Percentiles rank a stretch among this genome's conserved stretches.
Conservation (phyloP, 139 green algal genomes). For the Chlorella vulgaris region DNA sequence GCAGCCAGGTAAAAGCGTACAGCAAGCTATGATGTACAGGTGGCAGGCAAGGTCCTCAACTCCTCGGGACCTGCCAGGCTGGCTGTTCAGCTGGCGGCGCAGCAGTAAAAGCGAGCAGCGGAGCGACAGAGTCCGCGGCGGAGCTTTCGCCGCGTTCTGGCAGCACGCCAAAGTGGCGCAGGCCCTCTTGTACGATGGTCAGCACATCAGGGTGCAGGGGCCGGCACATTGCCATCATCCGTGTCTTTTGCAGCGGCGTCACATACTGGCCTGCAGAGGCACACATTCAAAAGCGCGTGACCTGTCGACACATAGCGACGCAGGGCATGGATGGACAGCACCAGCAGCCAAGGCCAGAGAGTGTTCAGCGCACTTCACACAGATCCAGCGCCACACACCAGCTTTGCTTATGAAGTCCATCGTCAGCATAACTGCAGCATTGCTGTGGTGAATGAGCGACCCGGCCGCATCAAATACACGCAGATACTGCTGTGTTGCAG, state of each 20-base stretch:
- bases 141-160: too few species aligned
- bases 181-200: not conserved
- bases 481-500: slow-evolving; percentile 7
- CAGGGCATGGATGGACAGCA: not conserved
- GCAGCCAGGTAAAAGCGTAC: too few species aligned
- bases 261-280: not conserved
- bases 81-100: not conserved
- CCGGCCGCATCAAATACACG: not conserved
- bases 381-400: not conserved
- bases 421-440: not conserved
- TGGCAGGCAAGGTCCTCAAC: too few species aligned
- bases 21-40: too few species aligned
- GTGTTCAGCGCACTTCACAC: too few species aligned
- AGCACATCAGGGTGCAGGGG: not conserved
- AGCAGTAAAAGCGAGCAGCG: too few species aligned
- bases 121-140: too few species aligned
- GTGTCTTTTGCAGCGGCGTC: slow-evolving; percentile 1
- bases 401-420: not conserved
- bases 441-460: not conserved
- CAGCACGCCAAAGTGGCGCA: not conserved
- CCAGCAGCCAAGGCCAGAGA: not conserved
- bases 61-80: not conserved
- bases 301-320: too few species aligned
- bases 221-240: not conserved
- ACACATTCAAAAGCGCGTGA: not conserved